Conservation (phyloP, 2,329 filamentous ascomycete genomes). For the Calonectria crousiana region DNA sequence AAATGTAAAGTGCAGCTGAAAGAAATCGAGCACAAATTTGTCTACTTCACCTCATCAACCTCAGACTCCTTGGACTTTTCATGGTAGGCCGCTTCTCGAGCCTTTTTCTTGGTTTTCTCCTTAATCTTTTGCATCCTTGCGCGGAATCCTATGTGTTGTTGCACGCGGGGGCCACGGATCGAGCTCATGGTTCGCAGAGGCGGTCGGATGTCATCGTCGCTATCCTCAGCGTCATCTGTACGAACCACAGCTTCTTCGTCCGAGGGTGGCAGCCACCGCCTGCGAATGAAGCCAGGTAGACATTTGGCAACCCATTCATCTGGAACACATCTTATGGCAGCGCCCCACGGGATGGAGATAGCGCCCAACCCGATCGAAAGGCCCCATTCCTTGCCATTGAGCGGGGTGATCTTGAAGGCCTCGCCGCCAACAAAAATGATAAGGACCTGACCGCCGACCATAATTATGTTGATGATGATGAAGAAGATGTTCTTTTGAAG, state of each 20-base stretch:
- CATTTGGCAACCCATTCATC: slow-evolving; percentile 63
- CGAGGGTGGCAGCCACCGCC: slow-evolving; percentile 42
- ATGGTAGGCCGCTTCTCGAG: slow-evolving; percentile 1
- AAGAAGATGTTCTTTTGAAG: slow-evolving; percentile 86
- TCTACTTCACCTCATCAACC: slow-evolving; percentile 23
- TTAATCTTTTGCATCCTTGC: slow-evolving; percentile 45
- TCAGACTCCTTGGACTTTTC: slow-evolving; percentile 18
- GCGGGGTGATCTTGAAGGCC: slow-evolving; percentile 75
- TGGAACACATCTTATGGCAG: slow-evolving; percentile 80
- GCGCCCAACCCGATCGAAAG: slow-evolving; percentile 82
- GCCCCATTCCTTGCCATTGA: slow-evolving; percentile 83
- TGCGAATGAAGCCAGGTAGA: slow-evolving; percentile 45
- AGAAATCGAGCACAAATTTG: background rate
- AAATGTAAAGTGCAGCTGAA: background rate
- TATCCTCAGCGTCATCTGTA: slow-evolving; percentile 33
- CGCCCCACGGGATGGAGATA: slow-evolving; percentile 80
- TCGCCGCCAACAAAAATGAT: slow-evolving; percentile 85
- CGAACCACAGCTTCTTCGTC: slow-evolving; percentile 26
- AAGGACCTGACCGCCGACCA: slow-evolving; percentile 86
- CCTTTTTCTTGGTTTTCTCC: slow-evolving; percentile 41
- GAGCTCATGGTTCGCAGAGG: slow-evolving; percentile 48
- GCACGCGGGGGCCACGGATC: slow-evolving; percentile 46
- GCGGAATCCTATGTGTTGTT: slow-evolving; percentile 47
- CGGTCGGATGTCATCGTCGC: slow-evolving; percentile 38
- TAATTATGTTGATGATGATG: slow-evolving; percentile 81